Evolutionary conservation across 164 flowering plant species (phyloP), one percentile per base, ranked within the genome.

Genomic region (Amborella trichopoda): DNA sequence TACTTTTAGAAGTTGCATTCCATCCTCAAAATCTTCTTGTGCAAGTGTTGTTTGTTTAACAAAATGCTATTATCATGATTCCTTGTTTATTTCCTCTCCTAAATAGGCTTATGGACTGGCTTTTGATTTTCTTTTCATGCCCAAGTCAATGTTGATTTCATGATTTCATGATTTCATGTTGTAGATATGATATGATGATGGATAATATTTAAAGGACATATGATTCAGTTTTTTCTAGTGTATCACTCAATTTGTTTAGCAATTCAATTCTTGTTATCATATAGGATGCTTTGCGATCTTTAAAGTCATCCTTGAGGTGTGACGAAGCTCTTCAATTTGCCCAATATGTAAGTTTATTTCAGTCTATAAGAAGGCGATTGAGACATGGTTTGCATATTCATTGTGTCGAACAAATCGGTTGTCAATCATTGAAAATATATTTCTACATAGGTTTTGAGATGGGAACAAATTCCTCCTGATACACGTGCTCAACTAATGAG

Each of bases 401-500:
- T 5, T 40, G 14, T 37, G 40, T 6, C 18, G 40, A 5, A 14
- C 13, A 14, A 13, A 37, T 30, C 14, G 1, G 14, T 5, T 37
- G 13, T 6, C 14, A 14, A 4, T 5, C 40, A 14, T 16, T 14
- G 34, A 8, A 8, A 30, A 30, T 8, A 4, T 58, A 43, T 40
- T 42, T 25, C 53, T 41, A 41, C 11, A 47, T 50, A 90, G 98
- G 80, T 86, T 46, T 50, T 86, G 51, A 65, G 67, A 30, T 90
- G 98, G 95, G 81, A 69, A 64, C 62, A 77, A 69, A 71, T 90
- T 46, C 95, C 95, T 32, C 78, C 91, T 30, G 98, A 85, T 47
- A 57, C 64, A 50, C 95, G 95, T 60, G 89, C 89, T 48, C 78
- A 78, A 69, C 25, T 90, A 40, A 69, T 67, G 72, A 74, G 85